Evolutionary conservation across 441 rosid genomes (phyloP).

Genomic region (Syzygium malaccense): DNA sequence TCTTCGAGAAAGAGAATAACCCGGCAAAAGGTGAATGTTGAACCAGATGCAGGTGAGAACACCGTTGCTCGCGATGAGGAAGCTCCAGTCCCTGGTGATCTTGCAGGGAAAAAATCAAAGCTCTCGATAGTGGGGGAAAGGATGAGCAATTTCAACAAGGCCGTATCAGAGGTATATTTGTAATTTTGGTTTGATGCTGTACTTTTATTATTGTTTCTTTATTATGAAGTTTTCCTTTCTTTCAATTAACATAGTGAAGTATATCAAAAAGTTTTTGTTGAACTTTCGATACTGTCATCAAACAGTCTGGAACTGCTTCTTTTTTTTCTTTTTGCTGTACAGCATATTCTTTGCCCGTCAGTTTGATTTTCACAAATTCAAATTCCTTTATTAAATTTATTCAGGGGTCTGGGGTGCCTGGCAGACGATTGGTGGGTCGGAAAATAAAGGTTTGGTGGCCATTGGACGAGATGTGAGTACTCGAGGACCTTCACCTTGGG

Average conservation of each 20-base stretch:
- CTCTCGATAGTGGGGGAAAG: not conserved
- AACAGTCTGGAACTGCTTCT: not conserved
- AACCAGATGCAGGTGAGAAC: not conserved
- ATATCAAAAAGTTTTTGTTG: not conserved
- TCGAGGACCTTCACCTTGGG: not conserved
- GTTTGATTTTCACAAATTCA: not conserved
- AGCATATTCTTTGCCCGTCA: not conserved
- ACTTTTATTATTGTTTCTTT: not conserved
- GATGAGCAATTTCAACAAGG: not conserved
- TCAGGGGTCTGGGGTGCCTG: constrained; percentile 35
- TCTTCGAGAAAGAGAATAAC: constrained; percentile 12
- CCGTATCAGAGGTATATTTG: not conserved
- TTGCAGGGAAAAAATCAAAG: not conserved
- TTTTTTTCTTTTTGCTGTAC: not conserved
- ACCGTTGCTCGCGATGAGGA: constrained; percentile 11
- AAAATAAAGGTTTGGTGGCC: constrained; percentile 93
- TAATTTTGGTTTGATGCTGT: not conserved
- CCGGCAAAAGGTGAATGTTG: constrained; percentile 15
- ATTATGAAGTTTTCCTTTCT: not conserved
- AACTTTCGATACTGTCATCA: not conserved
- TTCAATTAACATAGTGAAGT: not conserved
- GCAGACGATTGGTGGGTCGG: constrained; percentile 44
- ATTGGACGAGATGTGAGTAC: constrained; percentile 51
- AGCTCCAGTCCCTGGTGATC: constrained; percentile 10
- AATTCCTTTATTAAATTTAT: not conserved